Conservation (phyloP, 345 rosid species). For the Conringia planisiliqua region DNA sequence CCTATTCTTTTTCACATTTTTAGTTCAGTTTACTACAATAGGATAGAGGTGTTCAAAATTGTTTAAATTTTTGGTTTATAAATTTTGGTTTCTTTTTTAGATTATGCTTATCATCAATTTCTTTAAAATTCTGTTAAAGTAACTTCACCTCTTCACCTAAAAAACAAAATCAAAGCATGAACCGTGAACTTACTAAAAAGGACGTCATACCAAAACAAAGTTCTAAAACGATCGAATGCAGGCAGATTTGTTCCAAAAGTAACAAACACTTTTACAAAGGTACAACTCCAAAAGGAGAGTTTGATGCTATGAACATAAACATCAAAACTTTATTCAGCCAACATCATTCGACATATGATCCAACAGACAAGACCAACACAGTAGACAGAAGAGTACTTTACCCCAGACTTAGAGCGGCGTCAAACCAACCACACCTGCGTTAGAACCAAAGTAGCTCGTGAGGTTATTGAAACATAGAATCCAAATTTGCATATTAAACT, state of each 20-base stretch:
- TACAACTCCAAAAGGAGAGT: neutral
- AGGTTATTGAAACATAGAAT: neutral
- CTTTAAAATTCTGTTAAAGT: too few relatives aligned
- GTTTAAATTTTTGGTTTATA: too few relatives aligned
- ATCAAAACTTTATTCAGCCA: conserved; percentile 21
- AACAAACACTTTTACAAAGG: conserved; percentile 1
- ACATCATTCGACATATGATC: conserved; percentile 5
- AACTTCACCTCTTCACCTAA: neutral
- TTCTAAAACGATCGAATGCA: neutral
- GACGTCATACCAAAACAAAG: neutral
- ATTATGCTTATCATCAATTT: too few relatives aligned
- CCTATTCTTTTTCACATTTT: too few relatives aligned
- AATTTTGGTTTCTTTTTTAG: too few relatives aligned
- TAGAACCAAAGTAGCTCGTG: neutral
- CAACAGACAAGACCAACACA: conserved; percentile 21
- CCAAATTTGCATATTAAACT: neutral
- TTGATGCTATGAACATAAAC: conserved; percentile 17
- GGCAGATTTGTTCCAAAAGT: neutral
- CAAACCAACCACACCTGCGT: conserved; percentile 35
- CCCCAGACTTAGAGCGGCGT: conserved; percentile 25
- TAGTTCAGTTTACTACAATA: too few relatives aligned
- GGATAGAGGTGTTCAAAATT: too few relatives aligned
- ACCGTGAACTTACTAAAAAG: neutral
- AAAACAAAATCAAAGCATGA: neutral
- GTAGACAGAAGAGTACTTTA: conserved; percentile 9